Base-by-base conservation (phyloP, 2,329 filamentous ascomycete species). In the Pseudopyricularia cyperi region DNA sequence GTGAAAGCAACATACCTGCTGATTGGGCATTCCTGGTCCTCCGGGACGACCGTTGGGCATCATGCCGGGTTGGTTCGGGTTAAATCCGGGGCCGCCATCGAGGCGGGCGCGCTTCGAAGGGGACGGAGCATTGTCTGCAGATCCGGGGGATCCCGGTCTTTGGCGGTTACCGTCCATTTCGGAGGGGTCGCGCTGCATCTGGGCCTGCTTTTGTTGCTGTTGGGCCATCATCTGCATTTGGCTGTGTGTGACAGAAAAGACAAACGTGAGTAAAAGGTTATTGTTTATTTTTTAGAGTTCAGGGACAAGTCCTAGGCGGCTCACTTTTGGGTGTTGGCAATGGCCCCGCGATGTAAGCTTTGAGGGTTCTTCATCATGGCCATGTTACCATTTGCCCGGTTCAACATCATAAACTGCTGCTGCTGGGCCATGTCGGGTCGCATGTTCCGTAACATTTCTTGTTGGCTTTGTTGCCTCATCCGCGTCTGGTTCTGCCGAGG, bases 41-140 rank as follows among this genome's bases (percentile, higher is more conserved):
- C 72, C 71, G 63, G 83, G 84, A 64, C 80, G 79, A 60, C 85
- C 85, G 67, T 87, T 88, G 52, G 82, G 80, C 70, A 85, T 85
- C 77, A 90, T 85, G 56, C 69, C 74, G 53, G 71, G 39, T 60
- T 83, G 85, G 62, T 82, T 83, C 56, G 83, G 82, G 64, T 87
- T 87, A 68, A 88, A 89, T 14, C 39, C 39, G 19, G 39, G 39
- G 9, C 76, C 76, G 62, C 84, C 82, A 57, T 90, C 87, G 55
- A 95, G 78, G 53, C 90, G 86, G 53, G 83, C 87, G 62, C 90
- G 80, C 72, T 97, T 97, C 56, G 87, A 91, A 2, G 91, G 91
- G 32, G 91, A 97, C 4, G 89, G 89, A 26, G 88, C 89, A 62
- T 93, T 93, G 51, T 96, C 90, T 52, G 82, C 83, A 35, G 85